Conservation (phyloP, 1,139 yeast genomes). For the Entelexis sorbosivorans region DNA sequence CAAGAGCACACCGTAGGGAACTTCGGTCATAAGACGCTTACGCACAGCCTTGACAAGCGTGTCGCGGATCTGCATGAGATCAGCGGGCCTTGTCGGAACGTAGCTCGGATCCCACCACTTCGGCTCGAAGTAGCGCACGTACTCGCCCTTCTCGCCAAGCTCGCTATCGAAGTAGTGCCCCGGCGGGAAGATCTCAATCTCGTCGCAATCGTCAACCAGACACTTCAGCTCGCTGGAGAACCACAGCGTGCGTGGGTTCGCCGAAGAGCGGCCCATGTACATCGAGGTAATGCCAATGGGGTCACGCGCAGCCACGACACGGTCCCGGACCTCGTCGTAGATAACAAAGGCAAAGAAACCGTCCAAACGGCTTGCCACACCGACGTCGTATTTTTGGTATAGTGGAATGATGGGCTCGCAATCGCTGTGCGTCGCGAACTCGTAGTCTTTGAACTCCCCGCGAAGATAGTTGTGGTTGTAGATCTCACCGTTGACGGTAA, state of each 20-base stretch:
- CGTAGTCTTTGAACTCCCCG: conserved; percentile 57
- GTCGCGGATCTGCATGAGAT: conserved; percentile 60
- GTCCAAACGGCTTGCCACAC: conserved; percentile 84
- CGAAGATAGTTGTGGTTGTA: conserved; percentile 90
- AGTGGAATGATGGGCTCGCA: conserved; percentile 96
- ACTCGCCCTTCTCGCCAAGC: conserved; percentile 49
- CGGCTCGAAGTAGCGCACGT: conserved; percentile 83
- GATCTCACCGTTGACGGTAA: conserved; percentile 95
- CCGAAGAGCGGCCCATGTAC: conserved; percentile 79
- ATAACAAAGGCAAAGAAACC: conserved; percentile 97
- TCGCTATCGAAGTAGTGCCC: conserved; percentile 89
- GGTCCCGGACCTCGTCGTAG: conserved; percentile 71
- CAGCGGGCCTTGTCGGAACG: conserved; percentile 66
- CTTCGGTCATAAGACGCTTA: conserved; percentile 98
- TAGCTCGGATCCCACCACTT: conserved; percentile 80
- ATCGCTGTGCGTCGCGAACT: conserved; percentile 78
- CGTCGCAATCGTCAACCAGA: conserved; percentile 86
- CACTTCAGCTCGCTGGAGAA: conserved; percentile 94
- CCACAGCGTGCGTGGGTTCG: conserved; percentile 61
- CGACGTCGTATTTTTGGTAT: conserved; percentile 72
- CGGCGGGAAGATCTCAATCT: conserved; percentile 89
- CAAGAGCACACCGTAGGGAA: conserved; percentile 90
- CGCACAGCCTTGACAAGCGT: conserved; percentile 87
- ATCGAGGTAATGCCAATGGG: conserved; percentile 95
- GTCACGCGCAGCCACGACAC: conserved; percentile 93